Conservation (phyloP, 2,329 filamentous ascomycete genomes). For the Ilyonectria robusta region DNA sequence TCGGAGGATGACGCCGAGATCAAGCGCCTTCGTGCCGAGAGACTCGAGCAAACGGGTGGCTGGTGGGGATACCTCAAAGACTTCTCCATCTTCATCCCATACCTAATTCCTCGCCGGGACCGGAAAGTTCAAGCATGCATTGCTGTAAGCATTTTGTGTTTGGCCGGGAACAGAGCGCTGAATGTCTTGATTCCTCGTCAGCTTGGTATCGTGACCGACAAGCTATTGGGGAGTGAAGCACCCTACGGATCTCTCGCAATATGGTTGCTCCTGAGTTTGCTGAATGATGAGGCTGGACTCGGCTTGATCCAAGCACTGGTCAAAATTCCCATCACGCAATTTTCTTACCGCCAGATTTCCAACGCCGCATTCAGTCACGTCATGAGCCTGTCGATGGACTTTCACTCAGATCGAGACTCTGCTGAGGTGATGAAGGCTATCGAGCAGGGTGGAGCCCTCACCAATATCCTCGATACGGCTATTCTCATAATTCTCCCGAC, state of each 20-base stretch:
- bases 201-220: conserved; percentile 50
- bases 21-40: conserved; percentile 46
- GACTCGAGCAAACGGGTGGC: conserved; percentile 48
- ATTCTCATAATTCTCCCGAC: conserved; percentile 74
- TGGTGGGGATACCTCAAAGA: conserved; percentile 51
- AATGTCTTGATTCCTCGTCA: conserved; percentile 52
- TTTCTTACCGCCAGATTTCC: conserved; percentile 67
- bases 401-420: conserved; percentile 76
- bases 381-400: conserved; percentile 79
- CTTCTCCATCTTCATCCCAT: conserved; percentile 50
- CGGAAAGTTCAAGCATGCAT: conserved; percentile 50
- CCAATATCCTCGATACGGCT: conserved; percentile 71
- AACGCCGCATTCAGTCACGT: conserved; percentile 76
- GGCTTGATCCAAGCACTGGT: conserved; percentile 42
- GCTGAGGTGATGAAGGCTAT: conserved; percentile 76
- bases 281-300: conserved; percentile 27
- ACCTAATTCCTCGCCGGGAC: conserved; percentile 50
- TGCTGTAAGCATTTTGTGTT: conserved; percentile 40
- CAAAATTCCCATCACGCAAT: conserved; percentile 55
- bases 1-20: conserved; percentile 44
- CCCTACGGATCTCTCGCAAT: conserved; percentile 39
- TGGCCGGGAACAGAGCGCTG: conserved; percentile 45
- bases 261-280: conserved; percentile 37
- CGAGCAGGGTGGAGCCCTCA: conserved; percentile 73
- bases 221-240: conserved; percentile 39